A percentile compares a stretch with the other conserved stretches of the same genome.
These are phyloP conservation scores for Lignosus rhinocerotis DNA, from an alignment of 1,284 basidiomycete genomes.

Conservation along the genomic window DNA sequence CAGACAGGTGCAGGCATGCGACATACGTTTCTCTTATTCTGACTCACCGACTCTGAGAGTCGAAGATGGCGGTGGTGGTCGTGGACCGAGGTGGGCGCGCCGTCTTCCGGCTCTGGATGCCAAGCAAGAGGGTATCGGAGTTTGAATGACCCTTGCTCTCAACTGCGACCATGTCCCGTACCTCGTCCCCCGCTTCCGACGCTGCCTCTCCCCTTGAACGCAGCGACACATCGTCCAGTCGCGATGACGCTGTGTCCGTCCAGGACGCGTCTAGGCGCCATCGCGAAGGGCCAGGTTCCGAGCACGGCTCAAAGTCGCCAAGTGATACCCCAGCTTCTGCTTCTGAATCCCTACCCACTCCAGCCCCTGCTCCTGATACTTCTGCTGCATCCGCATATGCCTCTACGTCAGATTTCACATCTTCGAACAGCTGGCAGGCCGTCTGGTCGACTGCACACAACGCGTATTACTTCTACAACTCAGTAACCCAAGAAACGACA, in stretches of 20 bases:
- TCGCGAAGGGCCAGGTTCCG: slow-evolving; percentile 10
- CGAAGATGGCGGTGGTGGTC: background rate
- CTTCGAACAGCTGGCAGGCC: slow-evolving; percentile 73
- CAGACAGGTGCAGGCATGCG: background rate
- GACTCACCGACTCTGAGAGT: background rate
- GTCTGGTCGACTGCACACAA: slow-evolving; percentile 81
- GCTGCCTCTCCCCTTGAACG: slow-evolving; percentile 7
- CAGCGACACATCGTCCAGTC: slow-evolving; percentile 1
- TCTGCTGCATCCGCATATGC: slow-evolving; percentile 11
- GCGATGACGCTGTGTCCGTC: slow-evolving; percentile 1
- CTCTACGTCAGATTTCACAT: background rate
- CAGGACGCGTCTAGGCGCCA: slow-evolving; percentile 3
- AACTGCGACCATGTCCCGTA: slow-evolving; percentile 26
- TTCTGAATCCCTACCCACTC: slow-evolving; percentile 11
- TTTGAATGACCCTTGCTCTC: slow-evolving; percentile 20
- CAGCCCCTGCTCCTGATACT: slow-evolving; percentile 7
- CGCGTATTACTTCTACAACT: slow-evolving; percentile 89
- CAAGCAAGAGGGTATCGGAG: slow-evolving; percentile 11
- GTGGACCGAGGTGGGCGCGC: slow-evolving; percentile 1
- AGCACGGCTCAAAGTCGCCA: slow-evolving; percentile 5
- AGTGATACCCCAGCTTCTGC: slow-evolving; percentile 9
- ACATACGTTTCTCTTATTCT: background rate
- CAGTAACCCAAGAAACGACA: slow-evolving; percentile 78
- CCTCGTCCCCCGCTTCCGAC: slow-evolving; percentile 19
- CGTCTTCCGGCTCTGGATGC: slow-evolving; percentile 4